Base-by-base conservation (phyloP, 148 eudicot species). In the Vaccinium corymbosum region DNA sequence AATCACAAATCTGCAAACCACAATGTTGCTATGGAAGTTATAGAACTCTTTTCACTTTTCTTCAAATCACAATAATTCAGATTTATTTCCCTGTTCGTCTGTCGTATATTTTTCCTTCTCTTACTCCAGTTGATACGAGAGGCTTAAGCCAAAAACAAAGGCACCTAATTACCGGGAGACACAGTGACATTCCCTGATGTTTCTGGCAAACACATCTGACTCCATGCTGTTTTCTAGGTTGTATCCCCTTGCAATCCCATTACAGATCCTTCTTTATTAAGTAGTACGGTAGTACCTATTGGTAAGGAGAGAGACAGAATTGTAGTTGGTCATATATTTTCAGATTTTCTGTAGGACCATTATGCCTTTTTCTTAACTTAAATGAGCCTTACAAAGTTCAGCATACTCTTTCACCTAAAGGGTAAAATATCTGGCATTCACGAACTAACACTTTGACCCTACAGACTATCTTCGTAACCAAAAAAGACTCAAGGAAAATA, bases 11-110 rank as follows among this genome's bases (percentile, higher is more conserved):
- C 46, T 38, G 59, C 20, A 25, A 64, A 20, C 55, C 27, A 50
- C 27, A 35, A 79, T 32, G 27, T 38, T 79, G 66, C 51, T 57
- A 35, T 57, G 64, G 7, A 7, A n/a, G 73, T 46, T 2, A 1
- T 48, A 55, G 56, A 78, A n/a, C 35, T 79, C 70, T 79, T 55
- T 55, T 79, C 20, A 15, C 81, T 80, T 50, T 80, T 53, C 25
- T 12, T 68, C 4, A 17, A 6, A 19, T 0, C 12, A 22, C 15
- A 22, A 50, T 1, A 50, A 76, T 76, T 76, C 16, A 46, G 53
- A 20, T 46, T 25, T 53, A 15, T 51, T 20, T 1, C 15, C 46
- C 0, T 6, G 42, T 78, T 78, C 22, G 13, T 62, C 27, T 38
- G 53, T 6, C 42, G 20, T 59, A 32, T n/a, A 20, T 11, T 80